Percentiles rank a stretch among this genome's conserved stretches.
Conservation (phyloP, 768 basidiomycete species). For the Rhodosporidiobolus sp. region DNA sequence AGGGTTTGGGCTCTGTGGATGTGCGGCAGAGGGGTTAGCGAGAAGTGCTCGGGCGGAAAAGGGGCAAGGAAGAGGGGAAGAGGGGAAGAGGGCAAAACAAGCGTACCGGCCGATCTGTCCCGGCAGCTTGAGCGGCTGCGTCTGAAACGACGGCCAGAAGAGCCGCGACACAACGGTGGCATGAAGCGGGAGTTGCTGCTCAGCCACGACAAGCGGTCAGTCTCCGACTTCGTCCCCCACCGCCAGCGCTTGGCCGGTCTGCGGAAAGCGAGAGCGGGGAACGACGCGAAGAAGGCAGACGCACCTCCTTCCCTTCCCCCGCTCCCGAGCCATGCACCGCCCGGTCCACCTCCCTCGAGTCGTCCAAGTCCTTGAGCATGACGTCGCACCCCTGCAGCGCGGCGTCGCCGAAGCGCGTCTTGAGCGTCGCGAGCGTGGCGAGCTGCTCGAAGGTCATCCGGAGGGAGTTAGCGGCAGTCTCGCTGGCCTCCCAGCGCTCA, state of each 20-base stretch:
- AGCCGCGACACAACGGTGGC: conserved; percentile 87
- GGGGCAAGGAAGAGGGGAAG: background rate
- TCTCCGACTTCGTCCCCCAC: background rate
- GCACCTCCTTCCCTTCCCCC: background rate
- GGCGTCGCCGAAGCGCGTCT: conserved; percentile 90
- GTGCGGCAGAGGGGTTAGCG: no score
- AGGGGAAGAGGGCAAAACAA: background rate
- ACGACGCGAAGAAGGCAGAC: conserved; percentile 53
- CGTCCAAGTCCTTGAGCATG: conserved; percentile 95
- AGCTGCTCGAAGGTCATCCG: no score
- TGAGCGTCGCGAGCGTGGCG: conserved; percentile 86
- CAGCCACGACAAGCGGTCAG: background rate
- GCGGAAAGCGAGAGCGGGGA: background rate
- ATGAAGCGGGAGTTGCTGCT: conserved; percentile 65
- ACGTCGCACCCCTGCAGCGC: conserved; percentile 94
- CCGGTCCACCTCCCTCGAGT: conserved; percentile 84
- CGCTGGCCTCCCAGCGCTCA: no score
- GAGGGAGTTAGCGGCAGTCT: no score
- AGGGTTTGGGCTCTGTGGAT: conserved; percentile 41
- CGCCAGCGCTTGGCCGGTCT: background rate
- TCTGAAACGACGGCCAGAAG: conserved; percentile 88
- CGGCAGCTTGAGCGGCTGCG: conserved; percentile 70
- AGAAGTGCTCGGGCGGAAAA: background rate
- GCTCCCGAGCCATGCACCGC: conserved; percentile 70
- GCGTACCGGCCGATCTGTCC: conserved; percentile 76